phyloP scores from a whole-genome alignment of 805 yeast species.

The Yarrowia porcina region DNA sequence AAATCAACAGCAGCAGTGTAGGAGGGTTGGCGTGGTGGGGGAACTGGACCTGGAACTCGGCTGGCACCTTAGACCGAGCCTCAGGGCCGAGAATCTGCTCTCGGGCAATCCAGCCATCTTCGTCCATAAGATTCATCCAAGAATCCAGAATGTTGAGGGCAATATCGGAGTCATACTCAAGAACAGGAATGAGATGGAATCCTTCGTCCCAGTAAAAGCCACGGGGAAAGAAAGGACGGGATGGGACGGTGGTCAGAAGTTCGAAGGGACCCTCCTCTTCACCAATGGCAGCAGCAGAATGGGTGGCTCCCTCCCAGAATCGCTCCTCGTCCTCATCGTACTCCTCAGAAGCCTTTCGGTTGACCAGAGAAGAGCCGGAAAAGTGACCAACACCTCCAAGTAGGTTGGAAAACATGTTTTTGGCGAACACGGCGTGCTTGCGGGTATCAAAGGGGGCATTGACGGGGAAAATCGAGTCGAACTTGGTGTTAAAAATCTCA shows the following conservation, averaged over 20 bases:
- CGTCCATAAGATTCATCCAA: slow-evolving; percentile 85
- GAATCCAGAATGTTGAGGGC: slow-evolving; percentile 75
- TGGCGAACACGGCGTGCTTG: slow-evolving; percentile 56
- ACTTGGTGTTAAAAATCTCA: slow-evolving; percentile 50
- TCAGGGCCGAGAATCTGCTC: slow-evolving; percentile 93
- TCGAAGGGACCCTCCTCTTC: slow-evolving; percentile 68
- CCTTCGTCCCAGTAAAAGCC: slow-evolving; percentile 99
- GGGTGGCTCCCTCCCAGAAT: slow-evolving; percentile 39
- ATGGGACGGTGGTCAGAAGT: slow-evolving; percentile 80
- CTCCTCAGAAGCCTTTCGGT: slow-evolving; percentile 62
- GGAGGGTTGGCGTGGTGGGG: slow-evolving; percentile 95
- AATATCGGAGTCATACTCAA: slow-evolving; percentile 79
- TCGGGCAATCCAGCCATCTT: slow-evolving; percentile 94
- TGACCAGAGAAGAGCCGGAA: slow-evolving; percentile 79
- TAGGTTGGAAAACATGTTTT: slow-evolving; percentile 75
- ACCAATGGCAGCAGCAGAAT: slow-evolving; percentile 21
- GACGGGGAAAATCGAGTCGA: slow-evolving; percentile 49
- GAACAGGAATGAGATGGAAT: slow-evolving; percentile 78
- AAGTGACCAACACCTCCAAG: slow-evolving; percentile 89
- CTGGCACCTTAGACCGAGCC: slow-evolving; percentile 83
- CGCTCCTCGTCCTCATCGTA: slow-evolving; percentile 63
- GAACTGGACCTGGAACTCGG: slow-evolving; percentile 76
- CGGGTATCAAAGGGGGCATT: slow-evolving; percentile 51
- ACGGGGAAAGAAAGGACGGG: slow-evolving; percentile 90
- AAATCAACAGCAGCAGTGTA: slow-evolving; percentile 63